Evolutionary conservation across 2,329 filamentous ascomycete genomes (phyloP).

Genomic region (Fusarium chuoi): DNA sequence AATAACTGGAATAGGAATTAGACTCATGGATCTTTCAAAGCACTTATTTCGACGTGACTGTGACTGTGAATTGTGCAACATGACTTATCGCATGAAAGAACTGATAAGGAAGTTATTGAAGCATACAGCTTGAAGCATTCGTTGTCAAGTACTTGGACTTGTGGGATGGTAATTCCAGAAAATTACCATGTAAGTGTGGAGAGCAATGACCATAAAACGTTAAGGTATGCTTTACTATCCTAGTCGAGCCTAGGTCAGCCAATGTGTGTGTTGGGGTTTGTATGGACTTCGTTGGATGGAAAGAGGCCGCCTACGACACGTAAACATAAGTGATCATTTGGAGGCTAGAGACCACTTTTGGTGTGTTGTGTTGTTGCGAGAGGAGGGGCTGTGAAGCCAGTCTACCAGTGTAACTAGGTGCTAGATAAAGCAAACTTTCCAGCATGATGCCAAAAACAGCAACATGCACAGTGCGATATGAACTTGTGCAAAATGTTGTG

Average conservation of each 20-base stretch:
- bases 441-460: neutral
- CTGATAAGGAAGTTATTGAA: neutral
- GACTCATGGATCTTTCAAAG: conserved; percentile 26
- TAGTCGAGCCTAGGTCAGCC: neutral
- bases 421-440: neutral
- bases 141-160: neutral
- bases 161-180: neutral
- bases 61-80: neutral
- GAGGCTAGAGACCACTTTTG: conserved; percentile 20
- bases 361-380: conserved; percentile 18
- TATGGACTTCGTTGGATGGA: neutral
- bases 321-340: neutral
- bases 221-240: neutral
- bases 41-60: conserved; percentile 11
- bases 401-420: too few species aligned
- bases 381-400: conserved; percentile 22
- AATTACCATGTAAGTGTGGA: neutral
- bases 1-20: conserved; percentile 25
- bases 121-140: neutral
- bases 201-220: neutral
- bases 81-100: neutral
- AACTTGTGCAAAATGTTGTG: neutral
- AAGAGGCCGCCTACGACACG: conserved; percentile 28
- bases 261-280: neutral
- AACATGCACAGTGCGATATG: conserved; percentile 14